Conservation (phyloP, 352 stramenopile species). For the Globisporangium rhizosaccharum region DNA sequence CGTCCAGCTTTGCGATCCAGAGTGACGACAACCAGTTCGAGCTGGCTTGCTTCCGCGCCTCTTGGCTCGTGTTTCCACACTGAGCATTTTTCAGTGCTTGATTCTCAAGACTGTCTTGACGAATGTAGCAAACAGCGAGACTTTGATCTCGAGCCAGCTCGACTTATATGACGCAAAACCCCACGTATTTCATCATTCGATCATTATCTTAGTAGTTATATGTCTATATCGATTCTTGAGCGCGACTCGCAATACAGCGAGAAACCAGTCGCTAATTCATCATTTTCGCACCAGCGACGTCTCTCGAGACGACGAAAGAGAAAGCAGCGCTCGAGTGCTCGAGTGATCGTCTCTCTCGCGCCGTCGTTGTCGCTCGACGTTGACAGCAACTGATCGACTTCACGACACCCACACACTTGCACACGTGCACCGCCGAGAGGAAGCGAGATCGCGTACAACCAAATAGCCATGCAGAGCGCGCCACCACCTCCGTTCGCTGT, state of each 20-base stretch:
- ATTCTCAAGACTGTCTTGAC: too few species aligned
- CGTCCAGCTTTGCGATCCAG: too few species aligned
- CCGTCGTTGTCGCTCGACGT: too few species aligned
- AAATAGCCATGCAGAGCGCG: conserved; percentile 42
- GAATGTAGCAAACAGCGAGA: too few species aligned
- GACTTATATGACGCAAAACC: background rate
- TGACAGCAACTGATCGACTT: background rate
- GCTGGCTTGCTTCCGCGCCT: too few species aligned
- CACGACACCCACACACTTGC: background rate
- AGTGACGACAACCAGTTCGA: too few species aligned
- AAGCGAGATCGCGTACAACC: background rate
- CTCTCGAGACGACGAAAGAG: background rate
- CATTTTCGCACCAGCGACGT: background rate
- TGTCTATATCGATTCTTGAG: background rate
- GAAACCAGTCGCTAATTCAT: background rate
- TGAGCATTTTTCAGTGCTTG: too few species aligned
- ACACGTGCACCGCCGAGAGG: too few species aligned
- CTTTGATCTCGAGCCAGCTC: too few species aligned
- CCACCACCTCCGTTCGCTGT: conserved; percentile 44
- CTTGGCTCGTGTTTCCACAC: too few species aligned
- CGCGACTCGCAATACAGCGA: background rate
- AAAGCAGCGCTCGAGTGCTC: background rate
- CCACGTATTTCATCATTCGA: background rate
- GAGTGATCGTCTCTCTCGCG: too few species aligned
- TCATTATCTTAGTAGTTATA: background rate